Percentiles rank a stretch among this genome's conserved stretches.
Conservation (phyloP, 176 grass and related monocot genomes). For the Echinochloa phyllopogon region DNA sequence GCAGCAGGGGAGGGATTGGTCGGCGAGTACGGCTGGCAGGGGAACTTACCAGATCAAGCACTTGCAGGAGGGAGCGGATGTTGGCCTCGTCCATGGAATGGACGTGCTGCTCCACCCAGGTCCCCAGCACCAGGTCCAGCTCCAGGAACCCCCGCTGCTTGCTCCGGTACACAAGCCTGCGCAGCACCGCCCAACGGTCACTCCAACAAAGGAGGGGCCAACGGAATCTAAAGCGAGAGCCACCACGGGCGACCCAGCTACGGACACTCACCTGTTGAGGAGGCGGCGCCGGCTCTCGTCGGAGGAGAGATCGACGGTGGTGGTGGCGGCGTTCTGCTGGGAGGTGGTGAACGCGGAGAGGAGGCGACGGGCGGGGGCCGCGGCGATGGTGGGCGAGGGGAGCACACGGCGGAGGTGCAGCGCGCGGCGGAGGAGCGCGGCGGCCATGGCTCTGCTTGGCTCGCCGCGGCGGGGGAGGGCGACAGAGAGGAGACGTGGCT, state of each 20-base stretch:
- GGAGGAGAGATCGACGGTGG: constrained; percentile 60
- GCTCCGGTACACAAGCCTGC: constrained; percentile 89
- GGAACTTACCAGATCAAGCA: constrained; percentile 80
- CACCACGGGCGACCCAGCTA: background rate
- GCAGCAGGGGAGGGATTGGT: background rate
- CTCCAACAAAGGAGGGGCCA: too few relatives aligned
- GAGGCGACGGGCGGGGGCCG: background rate
- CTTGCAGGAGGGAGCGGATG: constrained; percentile 75
- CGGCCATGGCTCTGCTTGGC: constrained; percentile 39
- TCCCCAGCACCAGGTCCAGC: constrained; percentile 86
- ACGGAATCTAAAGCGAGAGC: background rate
- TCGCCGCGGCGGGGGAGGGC: background rate
- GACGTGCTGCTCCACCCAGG: constrained; percentile 89
- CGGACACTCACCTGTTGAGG: constrained; percentile 60
- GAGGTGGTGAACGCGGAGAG: constrained; percentile 34
- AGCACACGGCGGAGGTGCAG: constrained; percentile 45
- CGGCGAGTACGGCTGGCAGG: background rate
- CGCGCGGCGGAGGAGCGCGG: constrained; percentile 51
- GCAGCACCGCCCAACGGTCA: background rate
- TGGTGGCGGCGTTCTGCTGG: constrained; percentile 43
- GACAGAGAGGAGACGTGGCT: constrained; percentile 19
- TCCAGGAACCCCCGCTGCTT: constrained; percentile 94
- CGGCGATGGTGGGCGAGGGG: background rate
- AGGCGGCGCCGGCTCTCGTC: constrained; percentile 91
- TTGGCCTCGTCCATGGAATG: constrained; percentile 72